Evolutionary conservation across 192 early-diverging fungal genomes (phyloP).

Genomic region (Mortierella antarctica): DNA sequence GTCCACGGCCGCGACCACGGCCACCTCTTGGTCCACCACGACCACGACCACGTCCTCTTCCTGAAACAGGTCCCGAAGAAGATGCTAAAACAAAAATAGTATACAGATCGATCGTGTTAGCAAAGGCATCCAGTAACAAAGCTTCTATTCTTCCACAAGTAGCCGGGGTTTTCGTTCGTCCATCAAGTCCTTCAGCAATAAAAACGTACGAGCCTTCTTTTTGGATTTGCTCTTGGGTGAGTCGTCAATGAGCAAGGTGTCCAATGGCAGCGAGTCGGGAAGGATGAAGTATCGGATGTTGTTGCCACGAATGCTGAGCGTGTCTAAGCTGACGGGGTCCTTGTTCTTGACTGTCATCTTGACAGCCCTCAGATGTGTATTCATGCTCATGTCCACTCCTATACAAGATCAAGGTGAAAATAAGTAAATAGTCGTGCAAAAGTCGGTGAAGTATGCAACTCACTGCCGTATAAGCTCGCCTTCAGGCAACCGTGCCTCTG

Average conservation of each 20-base stretch:
- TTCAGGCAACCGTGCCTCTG: no score
- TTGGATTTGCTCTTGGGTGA: slow-evolving; percentile 93
- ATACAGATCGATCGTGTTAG: slow-evolving; percentile 2
- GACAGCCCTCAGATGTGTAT: slow-evolving; percentile 97
- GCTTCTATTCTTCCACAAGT: background rate
- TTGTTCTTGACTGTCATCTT: slow-evolving; percentile 98
- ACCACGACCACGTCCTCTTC: slow-evolving; percentile 71
- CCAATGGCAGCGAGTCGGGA: slow-evolving; percentile 94
- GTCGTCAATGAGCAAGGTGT: slow-evolving; percentile 96
- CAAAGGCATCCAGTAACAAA: background rate
- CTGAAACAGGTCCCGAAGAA: slow-evolving; percentile 37
- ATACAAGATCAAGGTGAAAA: slow-evolving; percentile 14
- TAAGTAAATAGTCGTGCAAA: background rate
- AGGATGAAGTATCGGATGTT: slow-evolving; percentile 96
- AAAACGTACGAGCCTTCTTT: slow-evolving; percentile 72
- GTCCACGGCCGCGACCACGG: slow-evolving; percentile 66
- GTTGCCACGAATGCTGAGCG: slow-evolving; percentile 95
- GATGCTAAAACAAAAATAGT: slow-evolving; percentile 22
- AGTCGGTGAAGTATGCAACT: background rate
- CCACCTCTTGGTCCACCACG: slow-evolving; percentile 80
- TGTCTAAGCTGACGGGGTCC: slow-evolving; percentile 90
- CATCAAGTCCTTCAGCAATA: background rate
- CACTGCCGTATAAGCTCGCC: background rate
- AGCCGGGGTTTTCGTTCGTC: no score
- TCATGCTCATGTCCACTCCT: slow-evolving; percentile 99